Conservation (phyloP, 192 early-diverging fungal species). For the Backusella tarrabulga region DNA sequence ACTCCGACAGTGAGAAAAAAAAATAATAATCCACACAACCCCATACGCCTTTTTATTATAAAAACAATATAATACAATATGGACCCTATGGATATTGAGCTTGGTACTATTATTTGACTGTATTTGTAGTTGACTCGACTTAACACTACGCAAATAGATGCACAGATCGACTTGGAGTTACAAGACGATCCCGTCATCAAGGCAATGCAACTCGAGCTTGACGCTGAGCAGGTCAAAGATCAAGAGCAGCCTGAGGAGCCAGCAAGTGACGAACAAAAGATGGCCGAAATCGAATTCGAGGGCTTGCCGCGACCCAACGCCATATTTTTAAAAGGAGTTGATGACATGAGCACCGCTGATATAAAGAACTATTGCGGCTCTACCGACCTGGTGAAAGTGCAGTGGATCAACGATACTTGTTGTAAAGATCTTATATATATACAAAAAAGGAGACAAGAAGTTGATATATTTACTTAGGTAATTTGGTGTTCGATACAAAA, state of each 20-base stretch:
- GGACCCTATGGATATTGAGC: neutral
- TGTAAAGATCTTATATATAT: slow-evolving; percentile 22
- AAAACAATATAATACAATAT: neutral
- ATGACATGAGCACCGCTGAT: slow-evolving; percentile 49
- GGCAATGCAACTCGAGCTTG: neutral
- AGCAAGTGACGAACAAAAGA: neutral
- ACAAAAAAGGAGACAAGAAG: neutral
- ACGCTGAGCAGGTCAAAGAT: neutral
- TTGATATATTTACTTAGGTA: slow-evolving; percentile 4
- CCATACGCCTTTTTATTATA: neutral
- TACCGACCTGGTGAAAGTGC: slow-evolving; percentile 37
- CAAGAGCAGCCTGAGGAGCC: neutral
- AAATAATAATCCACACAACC: too few relatives aligned
- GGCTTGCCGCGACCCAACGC: slow-evolving; percentile 22
- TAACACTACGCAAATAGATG: neutral
- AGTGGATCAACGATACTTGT: slow-evolving; percentile 49
- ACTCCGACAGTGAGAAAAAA: too few relatives aligned
- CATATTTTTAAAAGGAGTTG: slow-evolving; percentile 41
- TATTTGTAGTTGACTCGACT: neutral
- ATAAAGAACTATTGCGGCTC: slow-evolving; percentile 41
- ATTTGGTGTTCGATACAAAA: slow-evolving; percentile 6
- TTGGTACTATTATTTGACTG: neutral
- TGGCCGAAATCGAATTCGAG: neutral
- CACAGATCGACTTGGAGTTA: neutral
- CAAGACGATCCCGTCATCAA: neutral